Conservation (phyloP, 1,284 basidiomycete species). For the Leccinum fallax region DNA sequence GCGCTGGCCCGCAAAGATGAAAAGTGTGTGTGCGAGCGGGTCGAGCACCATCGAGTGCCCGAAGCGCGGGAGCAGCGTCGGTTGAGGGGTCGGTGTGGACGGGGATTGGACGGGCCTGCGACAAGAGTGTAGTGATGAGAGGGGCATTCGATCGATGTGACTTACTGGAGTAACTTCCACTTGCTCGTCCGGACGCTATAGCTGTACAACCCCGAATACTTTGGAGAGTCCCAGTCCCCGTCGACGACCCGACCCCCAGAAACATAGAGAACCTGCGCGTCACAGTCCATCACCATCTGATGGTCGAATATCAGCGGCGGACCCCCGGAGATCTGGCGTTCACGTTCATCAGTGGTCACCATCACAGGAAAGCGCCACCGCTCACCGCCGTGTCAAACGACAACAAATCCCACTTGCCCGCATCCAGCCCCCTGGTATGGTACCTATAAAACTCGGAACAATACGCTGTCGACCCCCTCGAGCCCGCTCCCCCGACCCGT, state of each 20-base stretch:
- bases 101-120: slow-evolving; percentile 38
- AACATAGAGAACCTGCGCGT: slow-evolving; percentile 73
- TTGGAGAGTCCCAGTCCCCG: slow-evolving; percentile 54
- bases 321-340: slow-evolving; percentile 57
- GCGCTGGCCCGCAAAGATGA: slow-evolving; percentile 71
- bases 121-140: background rate
- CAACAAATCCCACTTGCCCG: slow-evolving; percentile 68
- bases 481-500: slow-evolving; percentile 9
- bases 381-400: slow-evolving; percentile 65
- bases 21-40: slow-evolving; percentile 54
- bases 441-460: slow-evolving; percentile 74
- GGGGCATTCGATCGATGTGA: slow-evolving; percentile 10
- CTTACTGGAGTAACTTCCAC: slow-evolving; percentile 69
- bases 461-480: slow-evolving; percentile 31
- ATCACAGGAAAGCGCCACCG: background rate
- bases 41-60: slow-evolving; percentile 82
- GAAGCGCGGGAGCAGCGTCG: slow-evolving; percentile 57
- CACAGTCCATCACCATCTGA: slow-evolving; percentile 77
- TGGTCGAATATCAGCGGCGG: slow-evolving; percentile 81
- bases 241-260: slow-evolving; percentile 78
- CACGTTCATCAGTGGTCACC: background rate
- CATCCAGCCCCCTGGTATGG: slow-evolving; percentile 59
- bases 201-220: slow-evolving; percentile 71
- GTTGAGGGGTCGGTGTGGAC: slow-evolving; percentile 31
- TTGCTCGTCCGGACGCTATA: slow-evolving; percentile 63